Conservation (phyloP, 148 eudicot species). For the Mesembryanthemum crystallinum region DNA sequence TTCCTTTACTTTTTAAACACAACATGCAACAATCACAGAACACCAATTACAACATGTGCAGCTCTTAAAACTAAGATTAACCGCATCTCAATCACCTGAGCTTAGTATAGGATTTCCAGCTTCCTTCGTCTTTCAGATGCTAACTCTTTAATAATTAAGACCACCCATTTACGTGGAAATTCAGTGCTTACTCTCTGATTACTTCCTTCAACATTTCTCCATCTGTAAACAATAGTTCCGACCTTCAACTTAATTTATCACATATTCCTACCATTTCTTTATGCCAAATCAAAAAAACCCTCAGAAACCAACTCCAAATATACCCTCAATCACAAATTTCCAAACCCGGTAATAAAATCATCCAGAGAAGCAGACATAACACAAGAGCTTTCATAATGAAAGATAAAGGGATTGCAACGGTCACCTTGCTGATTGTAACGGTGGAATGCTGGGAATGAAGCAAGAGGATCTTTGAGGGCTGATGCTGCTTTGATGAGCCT, state of each 20-base stretch:
- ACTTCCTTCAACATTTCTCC: too few species aligned
- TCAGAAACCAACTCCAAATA: neutral
- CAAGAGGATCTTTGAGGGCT: conserved; percentile 50
- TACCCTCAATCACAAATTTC: neutral
- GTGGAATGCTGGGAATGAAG: conserved; percentile 46
- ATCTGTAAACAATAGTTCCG: too few species aligned
- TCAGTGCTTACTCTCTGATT: too few species aligned
- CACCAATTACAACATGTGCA: neutral
- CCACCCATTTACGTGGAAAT: too few species aligned
- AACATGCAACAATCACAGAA: too few species aligned
- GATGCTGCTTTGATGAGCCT: conserved; percentile 56
- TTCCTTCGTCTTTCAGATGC: too few species aligned
- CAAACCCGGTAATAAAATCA: neutral
- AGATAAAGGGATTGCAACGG: neutral
- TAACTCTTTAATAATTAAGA: too few species aligned
- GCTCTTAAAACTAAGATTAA: too few species aligned
- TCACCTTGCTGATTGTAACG: conserved; percentile 53
- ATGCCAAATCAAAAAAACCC: neutral
- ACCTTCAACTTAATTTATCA: neutral
- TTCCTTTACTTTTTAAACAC: too few species aligned
- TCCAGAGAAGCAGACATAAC: neutral
- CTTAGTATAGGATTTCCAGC: too few species aligned
- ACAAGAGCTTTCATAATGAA: neutral
- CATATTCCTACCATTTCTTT: neutral
- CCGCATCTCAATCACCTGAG: too few species aligned